Evolutionary conservation across 169 alveolate genomes (phyloP), one percentile per base, ranked within the genome.

Genomic region (Plasmodium cynomolgi): DNA sequence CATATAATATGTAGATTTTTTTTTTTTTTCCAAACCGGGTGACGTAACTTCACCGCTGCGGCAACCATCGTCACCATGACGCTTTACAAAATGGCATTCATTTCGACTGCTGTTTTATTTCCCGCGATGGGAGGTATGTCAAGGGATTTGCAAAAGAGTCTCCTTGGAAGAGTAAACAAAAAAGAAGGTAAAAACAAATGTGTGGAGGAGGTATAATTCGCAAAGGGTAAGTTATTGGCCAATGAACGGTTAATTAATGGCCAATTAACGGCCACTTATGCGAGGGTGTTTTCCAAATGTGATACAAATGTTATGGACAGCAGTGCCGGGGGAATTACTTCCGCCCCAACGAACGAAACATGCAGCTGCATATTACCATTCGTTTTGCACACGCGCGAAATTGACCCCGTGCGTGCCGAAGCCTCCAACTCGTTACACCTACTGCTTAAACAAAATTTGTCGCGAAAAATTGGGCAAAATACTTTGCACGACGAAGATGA

Each of bases 381-480:
- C 37, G n/a, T 68, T 5, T 68, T 68, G 31, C 39, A 68, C 15
- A 29, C 17, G 41, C n/a, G 1, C 0, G 37, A 62, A 26, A 29
- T 34, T 3, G n/a, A 4, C 37, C 34, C 31, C 31, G 20, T 9
- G 29, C 5, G 50, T 75, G 26, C 50, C 84, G 11, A 33, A 77
- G 15, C 13, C 33, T 77, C 58, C 50, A 77, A 37, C 23, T 6
- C 33, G 50, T 31, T 33, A 50, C 34, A 29, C 74, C 39, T 20
- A 56, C 31, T 56, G 13, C 13, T 84, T 41, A n/a, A n/a, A 56
- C 39, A 91, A 72, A 91, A 91, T 81, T 3, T 17, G 72, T 81
- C 75, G 54, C 2, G 92, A 82, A 91, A 91, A 91, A 44, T 91
- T 82, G 9, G 95, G 95, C 11, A 91, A 37, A 50, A 74, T 37